Evolutionary conservation across 2,329 filamentous ascomycete genomes (phyloP).

Genomic region (Parastagonospora nodorum): DNA sequence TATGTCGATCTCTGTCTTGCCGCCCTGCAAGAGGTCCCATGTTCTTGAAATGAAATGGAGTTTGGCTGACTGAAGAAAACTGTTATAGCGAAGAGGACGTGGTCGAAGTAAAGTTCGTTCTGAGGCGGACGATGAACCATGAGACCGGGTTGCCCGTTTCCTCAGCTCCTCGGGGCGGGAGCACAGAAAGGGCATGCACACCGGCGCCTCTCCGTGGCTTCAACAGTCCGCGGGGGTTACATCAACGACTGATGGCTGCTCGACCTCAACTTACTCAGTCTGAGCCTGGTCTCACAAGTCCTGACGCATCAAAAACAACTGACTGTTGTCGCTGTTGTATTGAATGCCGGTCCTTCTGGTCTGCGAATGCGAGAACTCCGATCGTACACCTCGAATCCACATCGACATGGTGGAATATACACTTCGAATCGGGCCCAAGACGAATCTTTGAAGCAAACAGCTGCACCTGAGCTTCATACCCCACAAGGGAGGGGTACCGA

Average conservation of each 20-base stretch:
- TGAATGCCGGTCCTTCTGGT: no score
- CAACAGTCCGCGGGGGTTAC: conserved; percentile 8
- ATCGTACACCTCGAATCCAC: no score
- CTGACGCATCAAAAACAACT: no score
- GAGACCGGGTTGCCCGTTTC: conserved; percentile 7
- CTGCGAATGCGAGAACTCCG: no score
- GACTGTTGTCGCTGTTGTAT: no score
- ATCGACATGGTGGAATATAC: no score
- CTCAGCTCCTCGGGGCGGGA: conserved; percentile 10
- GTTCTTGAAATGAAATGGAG: not conserved
- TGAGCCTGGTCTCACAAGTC: not conserved
- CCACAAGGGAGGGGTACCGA: no score
- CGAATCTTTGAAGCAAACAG: no score
- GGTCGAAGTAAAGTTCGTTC: conserved; percentile 10
- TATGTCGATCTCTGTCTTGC: no score
- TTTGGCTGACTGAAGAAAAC: not conserved
- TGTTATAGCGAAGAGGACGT: not conserved
- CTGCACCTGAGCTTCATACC: no score
- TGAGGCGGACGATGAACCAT: conserved; percentile 9
- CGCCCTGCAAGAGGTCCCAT: not conserved
- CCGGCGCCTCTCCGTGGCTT: not conserved
- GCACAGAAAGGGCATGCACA: conserved; percentile 13
- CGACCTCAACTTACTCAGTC: not conserved
- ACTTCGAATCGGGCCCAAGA: no score
- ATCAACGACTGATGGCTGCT: conserved; percentile 1